Percentiles rank a stretch among this genome's conserved stretches.
phyloP scores from a whole-genome alignment of 352 stramenopile species.

The Pythium vanterpoolii region DNA sequence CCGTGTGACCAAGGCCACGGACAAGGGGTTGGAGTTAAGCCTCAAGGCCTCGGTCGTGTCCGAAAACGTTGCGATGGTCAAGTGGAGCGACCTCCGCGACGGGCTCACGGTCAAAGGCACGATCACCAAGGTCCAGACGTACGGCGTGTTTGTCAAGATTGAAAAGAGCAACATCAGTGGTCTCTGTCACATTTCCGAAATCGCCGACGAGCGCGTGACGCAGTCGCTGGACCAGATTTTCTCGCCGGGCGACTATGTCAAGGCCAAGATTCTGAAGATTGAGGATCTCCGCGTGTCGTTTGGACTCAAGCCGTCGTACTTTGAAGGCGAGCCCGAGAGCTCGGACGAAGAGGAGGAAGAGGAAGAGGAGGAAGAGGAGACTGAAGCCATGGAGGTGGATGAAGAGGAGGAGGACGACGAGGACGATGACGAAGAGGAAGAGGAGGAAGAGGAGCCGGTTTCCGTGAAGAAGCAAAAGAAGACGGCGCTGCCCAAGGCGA shows the following conservation, averaged over 20 bases:
- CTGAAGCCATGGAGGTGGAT: constrained; percentile 34
- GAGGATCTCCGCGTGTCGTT: constrained; percentile 91
- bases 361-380: constrained; percentile 36
- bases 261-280: constrained; percentile 96
- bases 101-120: constrained; percentile 93
- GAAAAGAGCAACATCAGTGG: constrained; percentile 95
- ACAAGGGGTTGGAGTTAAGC: constrained; percentile 89
- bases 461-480: constrained; percentile 26
- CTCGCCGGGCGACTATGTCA: constrained; percentile 94
- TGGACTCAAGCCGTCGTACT: constrained; percentile 96
- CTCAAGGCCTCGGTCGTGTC: constrained; percentile 93
- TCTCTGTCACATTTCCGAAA: constrained; percentile 95
- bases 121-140: constrained; percentile 94
- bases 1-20: constrained; percentile 89
- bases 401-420: constrained; percentile 48
- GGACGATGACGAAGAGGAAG: constrained; percentile 42
- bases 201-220: constrained; percentile 93
- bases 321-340: constrained; percentile 90
- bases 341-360: constrained; percentile 70
- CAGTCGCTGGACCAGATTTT: constrained; percentile 92
- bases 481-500: constrained; percentile 21
- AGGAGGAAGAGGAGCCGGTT: constrained; percentile 36
- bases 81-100: constrained; percentile 88
- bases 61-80: constrained; percentile 80
- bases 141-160: constrained; percentile 96